Evolutionary conservation across 2,329 filamentous ascomycete genomes (phyloP).

Genomic region (Phaeosphaeriaceae sp.): DNA sequence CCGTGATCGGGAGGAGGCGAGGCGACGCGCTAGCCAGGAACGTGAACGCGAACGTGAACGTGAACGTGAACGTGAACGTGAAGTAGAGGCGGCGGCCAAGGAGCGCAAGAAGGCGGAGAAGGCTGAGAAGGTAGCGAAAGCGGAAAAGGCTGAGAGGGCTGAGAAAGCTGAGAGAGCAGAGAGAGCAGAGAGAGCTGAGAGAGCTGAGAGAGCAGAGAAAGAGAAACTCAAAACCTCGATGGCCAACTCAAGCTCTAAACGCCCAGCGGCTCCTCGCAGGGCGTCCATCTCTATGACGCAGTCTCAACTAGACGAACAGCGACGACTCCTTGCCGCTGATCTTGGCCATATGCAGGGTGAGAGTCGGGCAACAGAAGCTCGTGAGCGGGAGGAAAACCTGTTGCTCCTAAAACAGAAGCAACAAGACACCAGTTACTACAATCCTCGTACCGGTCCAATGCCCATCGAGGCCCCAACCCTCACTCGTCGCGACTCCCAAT

Average conservation of each 20-base stretch:
- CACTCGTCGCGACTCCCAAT: slow-evolving; percentile 21
- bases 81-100: slow-evolving; percentile 13
- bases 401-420: slow-evolving; percentile 28
- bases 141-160: too few species aligned
- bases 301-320: slow-evolving; percentile 20
- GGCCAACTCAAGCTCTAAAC: slow-evolving; percentile 20
- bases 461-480: slow-evolving; percentile 11
- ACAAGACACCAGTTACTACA: slow-evolving; percentile 28
- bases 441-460: slow-evolving; percentile 26
- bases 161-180: too few species aligned
- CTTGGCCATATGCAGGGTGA: slow-evolving; percentile 30
- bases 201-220: too few species aligned
- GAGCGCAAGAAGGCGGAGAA: slow-evolving; percentile 19
- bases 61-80: slow-evolving; percentile 5
- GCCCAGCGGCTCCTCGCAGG: slow-evolving; percentile 23
- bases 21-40: slow-evolving; percentile 5
- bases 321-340: slow-evolving; percentile 28
- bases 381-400: slow-evolving; percentile 33
- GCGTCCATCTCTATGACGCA: slow-evolving; percentile 27
- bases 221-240: slow-evolving; percentile 15
- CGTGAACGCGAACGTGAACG: slow-evolving; percentile 7
- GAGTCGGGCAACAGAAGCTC: slow-evolving; percentile 26
- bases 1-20: slow-evolving; percentile 12
- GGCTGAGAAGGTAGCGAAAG: too few species aligned
- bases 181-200: too few species aligned